Conservation (phyloP, 1,139 yeast genomes). For the Sugiyamaella castrensis region DNA sequence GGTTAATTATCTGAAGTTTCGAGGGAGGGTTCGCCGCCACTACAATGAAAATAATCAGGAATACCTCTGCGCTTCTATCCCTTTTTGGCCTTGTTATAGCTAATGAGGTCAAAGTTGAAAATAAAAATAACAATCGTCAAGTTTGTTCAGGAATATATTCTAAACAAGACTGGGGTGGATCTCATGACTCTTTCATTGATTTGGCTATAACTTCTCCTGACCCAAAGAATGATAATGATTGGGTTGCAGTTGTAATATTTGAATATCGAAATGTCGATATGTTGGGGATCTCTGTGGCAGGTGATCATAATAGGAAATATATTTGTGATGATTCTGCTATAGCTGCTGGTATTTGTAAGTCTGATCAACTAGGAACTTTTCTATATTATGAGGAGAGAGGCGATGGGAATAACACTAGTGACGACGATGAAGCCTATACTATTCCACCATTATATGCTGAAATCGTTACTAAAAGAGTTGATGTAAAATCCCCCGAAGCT, state of each 20-base stretch:
- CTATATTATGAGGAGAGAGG: constrained; percentile 17
- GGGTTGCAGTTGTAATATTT: constrained; percentile 68
- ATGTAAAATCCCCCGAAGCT: constrained; percentile 49
- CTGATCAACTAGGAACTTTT: constrained; percentile 57
- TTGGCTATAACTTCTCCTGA: constrained; percentile 43
- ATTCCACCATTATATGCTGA: constrained; percentile 45
- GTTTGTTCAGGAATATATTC: constrained; percentile 90
- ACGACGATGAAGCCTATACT: constrained; percentile 1
- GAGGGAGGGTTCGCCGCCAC: no score
- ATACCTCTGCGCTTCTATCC: no score
- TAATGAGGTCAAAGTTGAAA: constrained; percentile 23
- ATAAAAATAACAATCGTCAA: constrained; percentile 53
- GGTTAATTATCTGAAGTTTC: no score
- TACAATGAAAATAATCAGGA: no score
- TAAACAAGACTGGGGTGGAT: constrained; percentile 85
- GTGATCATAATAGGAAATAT: constrained; percentile 46
- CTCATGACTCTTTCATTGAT: constrained; percentile 38
- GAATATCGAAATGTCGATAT: constrained; percentile 75
- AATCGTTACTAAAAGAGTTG: constrained; percentile 55
- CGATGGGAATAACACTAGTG: constrained; percentile 9
- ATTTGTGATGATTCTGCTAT: constrained; percentile 78
- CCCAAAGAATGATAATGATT: constrained; percentile 38
- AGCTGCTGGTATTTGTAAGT: constrained; percentile 52
- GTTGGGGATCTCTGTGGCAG: constrained; percentile 54
- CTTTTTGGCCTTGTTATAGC: not conserved